Base-by-base conservation (phyloP, 768 basidiomycete genomes). In the Goffeauzyma gilvescens region DNA sequence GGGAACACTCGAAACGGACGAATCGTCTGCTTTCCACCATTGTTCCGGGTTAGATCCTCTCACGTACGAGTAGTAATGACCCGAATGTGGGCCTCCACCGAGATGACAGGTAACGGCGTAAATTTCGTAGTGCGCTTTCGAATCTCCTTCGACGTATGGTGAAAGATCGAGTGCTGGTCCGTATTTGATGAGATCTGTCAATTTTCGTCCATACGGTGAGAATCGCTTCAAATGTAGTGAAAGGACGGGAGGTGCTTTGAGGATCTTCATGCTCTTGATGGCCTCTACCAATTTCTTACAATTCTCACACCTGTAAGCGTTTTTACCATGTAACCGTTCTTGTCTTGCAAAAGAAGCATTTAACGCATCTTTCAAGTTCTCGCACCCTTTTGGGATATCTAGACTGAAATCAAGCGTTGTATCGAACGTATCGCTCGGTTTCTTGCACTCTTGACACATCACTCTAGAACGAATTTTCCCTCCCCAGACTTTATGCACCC, bases 291-390 rank as follows among this genome's bases (percentile, higher is more conserved):
- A 73, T 58, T 77, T 81, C 62, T 90, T 89, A 70, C 93, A 98
- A 86, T 85, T 95, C 66, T 98, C 93, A 64, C 93, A 98, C 60
- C 89, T 85, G 65, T 98, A 98, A 66, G 89, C 89, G 69, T 98
- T 85, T 5, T 77, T 75, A 0, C 90, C 93, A 48, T 75, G 81
- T 49, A 98, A 64, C 49, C 72, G 69, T 57, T 98, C 93, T 35
- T 80, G 67, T 6, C 75, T 76, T 27, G 81, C 74, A 54, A 93
- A 93, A 55, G n/a, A n/a, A n/a, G 76, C 79, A 26, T 72, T 70
- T 44, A 90, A 64, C 2, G 83, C 85, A 4, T 79, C 76, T 59
- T 70, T 75, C 38, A 95, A 54, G 3, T 69, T 70, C 24, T 68
- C 62, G 24, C 70, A 69, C 42, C 72, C 28, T 26, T 26, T 74